Percentiles rank a stretch among this genome's conserved stretches.
These are phyloP conservation scores for Dimocarpus longan DNA, from an alignment of 345 rosid species.

Conservation along the genomic window DNA sequence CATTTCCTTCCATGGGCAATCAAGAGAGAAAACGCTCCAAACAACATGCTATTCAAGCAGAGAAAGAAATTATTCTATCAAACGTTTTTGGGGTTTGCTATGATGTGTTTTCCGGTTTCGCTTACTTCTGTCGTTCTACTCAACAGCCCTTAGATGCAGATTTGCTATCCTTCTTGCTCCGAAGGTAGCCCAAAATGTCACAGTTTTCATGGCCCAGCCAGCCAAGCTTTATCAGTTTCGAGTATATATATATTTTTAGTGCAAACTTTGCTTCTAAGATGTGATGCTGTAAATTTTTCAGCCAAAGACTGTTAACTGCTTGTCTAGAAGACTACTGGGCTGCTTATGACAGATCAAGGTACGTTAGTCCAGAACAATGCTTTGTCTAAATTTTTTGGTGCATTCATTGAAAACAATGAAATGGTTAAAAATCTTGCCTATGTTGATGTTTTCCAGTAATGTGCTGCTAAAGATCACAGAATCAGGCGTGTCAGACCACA, in stretches of 20 bases:
- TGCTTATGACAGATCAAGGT: constrained; percentile 63
- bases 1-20: constrained; percentile 24
- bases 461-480: constrained; percentile 42
- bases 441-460: constrained; percentile 30
- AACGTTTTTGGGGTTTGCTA: constrained; percentile 62
- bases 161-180: constrained; percentile 55
- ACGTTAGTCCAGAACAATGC: constrained; percentile 15
- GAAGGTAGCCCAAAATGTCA: constrained; percentile 41
- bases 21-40: constrained; percentile 53
- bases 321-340: constrained; percentile 72
- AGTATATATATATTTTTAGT: neutral
- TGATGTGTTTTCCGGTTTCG: constrained; percentile 73
- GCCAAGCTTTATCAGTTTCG: neutral
- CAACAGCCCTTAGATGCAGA: constrained; percentile 54
- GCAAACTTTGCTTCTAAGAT: constrained; percentile 16
- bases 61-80: constrained; percentile 65
- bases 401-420: neutral
- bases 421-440: constrained; percentile 3
- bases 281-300: constrained; percentile 31
- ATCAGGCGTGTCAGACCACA: constrained; percentile 26
- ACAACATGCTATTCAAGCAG: constrained; percentile 60
- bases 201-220: neutral
- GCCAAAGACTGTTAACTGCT: constrained; percentile 54
- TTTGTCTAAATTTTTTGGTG: neutral
- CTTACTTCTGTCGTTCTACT: constrained; percentile 60